Conservation (phyloP, 495 filamentous ascomycete genomes). For the Podospora appendiculata region DNA sequence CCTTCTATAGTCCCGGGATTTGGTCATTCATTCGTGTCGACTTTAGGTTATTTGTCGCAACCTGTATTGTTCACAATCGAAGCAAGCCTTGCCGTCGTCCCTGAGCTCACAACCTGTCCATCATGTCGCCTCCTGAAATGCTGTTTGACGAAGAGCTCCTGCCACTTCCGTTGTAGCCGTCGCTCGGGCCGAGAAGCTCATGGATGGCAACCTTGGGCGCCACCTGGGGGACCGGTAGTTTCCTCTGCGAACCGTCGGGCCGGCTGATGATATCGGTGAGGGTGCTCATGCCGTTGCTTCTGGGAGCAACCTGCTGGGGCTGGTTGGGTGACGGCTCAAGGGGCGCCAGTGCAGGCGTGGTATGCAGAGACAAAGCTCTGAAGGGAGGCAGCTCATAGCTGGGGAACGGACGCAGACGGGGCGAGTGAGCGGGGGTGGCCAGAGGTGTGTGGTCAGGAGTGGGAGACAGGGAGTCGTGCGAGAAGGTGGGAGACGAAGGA, state of each 20-base stretch:
- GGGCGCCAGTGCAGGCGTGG: constrained; percentile 77
- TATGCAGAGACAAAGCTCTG: constrained; percentile 73
- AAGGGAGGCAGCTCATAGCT: constrained; percentile 73
- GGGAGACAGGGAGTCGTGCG: constrained; percentile 89
- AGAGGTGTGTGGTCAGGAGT: constrained; percentile 96
- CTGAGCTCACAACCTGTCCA: constrained; percentile 24
- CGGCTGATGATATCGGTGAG: constrained; percentile 90
- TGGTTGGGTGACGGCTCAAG: constrained; percentile 69
- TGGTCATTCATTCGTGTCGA: constrained; percentile 22
- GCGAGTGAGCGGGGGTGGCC: constrained; percentile 92
- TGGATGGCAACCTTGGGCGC: constrained; percentile 78
- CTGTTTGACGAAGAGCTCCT: constrained; percentile 42
- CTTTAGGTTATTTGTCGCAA: neutral
- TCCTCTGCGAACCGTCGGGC: constrained; percentile 78
- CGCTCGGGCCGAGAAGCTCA: constrained; percentile 64
- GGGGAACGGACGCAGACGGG: constrained; percentile 73
- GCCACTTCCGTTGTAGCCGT: constrained; percentile 48
- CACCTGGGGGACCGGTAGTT: constrained; percentile 85
- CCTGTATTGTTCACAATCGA: neutral
- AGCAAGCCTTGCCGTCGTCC: neutral
- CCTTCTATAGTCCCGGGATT: constrained; percentile 15
- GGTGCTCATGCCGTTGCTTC: constrained; percentile 53
- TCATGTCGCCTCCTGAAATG: constrained; percentile 35
- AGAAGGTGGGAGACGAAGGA: constrained; percentile 96
- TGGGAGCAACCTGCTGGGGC: constrained; percentile 26